Evolutionary conservation across 2,329 filamentous ascomycete genomes (phyloP), one percentile per base, ranked within the genome.

Genomic region (Aspergillus neotritici): DNA sequence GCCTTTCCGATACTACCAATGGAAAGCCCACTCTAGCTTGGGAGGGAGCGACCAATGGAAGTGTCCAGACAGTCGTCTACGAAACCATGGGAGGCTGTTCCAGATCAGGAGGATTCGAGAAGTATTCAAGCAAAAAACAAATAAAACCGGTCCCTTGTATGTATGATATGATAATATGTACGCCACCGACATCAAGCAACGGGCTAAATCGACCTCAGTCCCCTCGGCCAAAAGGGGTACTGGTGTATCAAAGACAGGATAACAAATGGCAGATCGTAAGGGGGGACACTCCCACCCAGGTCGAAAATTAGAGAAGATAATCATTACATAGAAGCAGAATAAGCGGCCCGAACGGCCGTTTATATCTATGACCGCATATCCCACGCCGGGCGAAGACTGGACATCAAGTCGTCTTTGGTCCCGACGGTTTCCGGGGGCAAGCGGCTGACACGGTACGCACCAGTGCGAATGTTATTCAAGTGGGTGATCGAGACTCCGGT

Each of bases 381-480:
- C 75, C 77, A 77, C 45, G 68, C 69, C 30, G 80, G 80, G 55
- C 69, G 69, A 61, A 84, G 66, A 51, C 80, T 71, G n/a, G 66
- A 67, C 44, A 71, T 67, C 63, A 91, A 66, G 44, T 87, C 80
- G 29, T 84, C 79, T 57, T 76, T 77, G 3, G 87, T 89, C 52
- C 89, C 90, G 45, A 94, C 87, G 34, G 83, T 79, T 54, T 90
- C 87, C 45, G 81, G 83, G 0, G 90, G 89, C 48, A 96, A 77
- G 38, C 86, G 82, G 62, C 87, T 93, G 52, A 96, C 80, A 50
- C 90, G 86, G 58, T 94, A 91, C 35, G 88, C 89, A 52, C 90
- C 90, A 44, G 72, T 78, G 52, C 89, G 86, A 56, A 95, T 82
- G 56, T 87, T 84, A 48, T 81, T 73, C 40, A 80, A 70, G 60